Conservation (phyloP, 192 early-diverging fungal genomes). For the Umbelopsis vinacea region DNA sequence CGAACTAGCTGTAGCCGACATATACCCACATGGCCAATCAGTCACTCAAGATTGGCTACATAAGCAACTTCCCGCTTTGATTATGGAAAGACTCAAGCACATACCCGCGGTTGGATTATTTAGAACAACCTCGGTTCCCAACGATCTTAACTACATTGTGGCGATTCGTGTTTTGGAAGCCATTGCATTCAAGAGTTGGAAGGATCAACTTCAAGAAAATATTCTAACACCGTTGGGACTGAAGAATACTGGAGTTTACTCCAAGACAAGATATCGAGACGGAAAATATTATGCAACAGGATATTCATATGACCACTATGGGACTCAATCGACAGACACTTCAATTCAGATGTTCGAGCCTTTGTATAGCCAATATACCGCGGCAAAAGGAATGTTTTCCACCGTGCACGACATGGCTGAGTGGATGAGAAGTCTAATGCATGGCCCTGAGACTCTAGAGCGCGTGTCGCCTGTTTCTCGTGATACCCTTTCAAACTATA, state of each 20-base stretch:
- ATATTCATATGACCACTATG: neutral
- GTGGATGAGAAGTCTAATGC: neutral
- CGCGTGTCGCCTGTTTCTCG: neutral
- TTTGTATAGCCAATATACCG: neutral
- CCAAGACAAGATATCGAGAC: neutral
- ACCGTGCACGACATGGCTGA: conserved; percentile 3
- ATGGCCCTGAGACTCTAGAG: neutral
- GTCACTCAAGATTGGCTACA: neutral
- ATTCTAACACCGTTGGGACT: neutral
- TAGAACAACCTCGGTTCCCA: neutral
- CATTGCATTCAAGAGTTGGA: neutral
- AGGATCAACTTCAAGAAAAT: neutral
- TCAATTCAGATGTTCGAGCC: neutral
- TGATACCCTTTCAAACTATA: neutral
- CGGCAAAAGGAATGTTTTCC: neutral
- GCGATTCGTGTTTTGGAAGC: neutral
- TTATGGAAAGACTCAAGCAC: neutral
- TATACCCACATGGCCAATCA: neutral
- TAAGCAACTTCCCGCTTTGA: neutral
- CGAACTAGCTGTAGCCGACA: neutral
- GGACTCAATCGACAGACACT: neutral
- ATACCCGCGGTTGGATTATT: neutral
- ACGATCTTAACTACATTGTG: neutral
- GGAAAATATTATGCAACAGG: neutral
- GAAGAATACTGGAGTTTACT: neutral